Base-by-base conservation (phyloP, 352 stramenopile genomes). In the Pythium grandisporangium region DNA sequence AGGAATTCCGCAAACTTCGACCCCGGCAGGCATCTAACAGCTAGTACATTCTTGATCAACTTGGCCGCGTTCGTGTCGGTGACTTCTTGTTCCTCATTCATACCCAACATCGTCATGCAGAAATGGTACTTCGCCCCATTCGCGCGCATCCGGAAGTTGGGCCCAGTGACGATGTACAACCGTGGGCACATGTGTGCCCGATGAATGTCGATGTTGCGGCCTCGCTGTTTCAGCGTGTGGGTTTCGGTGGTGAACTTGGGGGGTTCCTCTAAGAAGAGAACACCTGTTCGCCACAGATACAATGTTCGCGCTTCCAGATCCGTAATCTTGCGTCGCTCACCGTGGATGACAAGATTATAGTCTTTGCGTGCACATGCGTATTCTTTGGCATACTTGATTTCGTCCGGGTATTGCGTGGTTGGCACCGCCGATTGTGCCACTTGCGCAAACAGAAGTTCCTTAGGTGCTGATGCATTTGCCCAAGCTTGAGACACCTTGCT, bases 101-200 rank as follows among this genome's bases (percentile, higher is more conserved):
- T 7, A 13, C 30, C 21, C 5, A 53, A n/a, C 4, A 46, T 16
- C 4, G 25, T 30, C 5, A 33, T 27, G 21, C 17, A 46, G 30
- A 53, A 53, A 21, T 53, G 37, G 22, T 42, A 53, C 16, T 42
- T 40, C 5, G 46, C 37, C 2, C 37, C 42, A 3, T 26, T n/a
- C 1, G 37, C 46, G 2, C 37, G 30, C 37, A 34, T 45, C 12
- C 43, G 42, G 6, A 53, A 24, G 17, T 42, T 6, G 3, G 38
- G 19, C 13, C 37, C 37, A 17, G 32, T 47, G 4, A 38, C 19
- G 1, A 47, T 32, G 24, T 47, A 53, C 13, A 53, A 25, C 17
- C 24, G 16, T 37, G 26, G 41, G 2, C 22, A 22, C 29, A 53
- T 40, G 5, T 46, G 16, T n/a, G 45, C 22, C 5, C 24, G 20